phyloP scores from a whole-genome alignment of 345 rosid species.

The Salix arbutifolia region DNA sequence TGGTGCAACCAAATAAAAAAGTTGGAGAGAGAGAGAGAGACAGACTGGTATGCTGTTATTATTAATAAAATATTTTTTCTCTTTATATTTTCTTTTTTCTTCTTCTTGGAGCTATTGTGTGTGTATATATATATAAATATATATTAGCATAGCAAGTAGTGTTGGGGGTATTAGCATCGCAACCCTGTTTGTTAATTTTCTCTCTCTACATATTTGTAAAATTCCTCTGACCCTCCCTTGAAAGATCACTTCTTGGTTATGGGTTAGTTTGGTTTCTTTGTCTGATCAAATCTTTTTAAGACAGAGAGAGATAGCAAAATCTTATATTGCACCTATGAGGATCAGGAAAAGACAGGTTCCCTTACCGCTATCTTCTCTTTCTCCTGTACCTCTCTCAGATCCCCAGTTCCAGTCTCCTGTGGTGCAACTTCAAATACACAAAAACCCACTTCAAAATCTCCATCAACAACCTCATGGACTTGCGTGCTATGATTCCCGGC shows the following conservation, averaged over 20 bases:
- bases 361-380: conserved; percentile 64
- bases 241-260: not conserved
- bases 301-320: not conserved
- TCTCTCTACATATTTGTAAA: not conserved
- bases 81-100: not conserved
- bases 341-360: conserved; percentile 84
- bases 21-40: conserved; percentile 42
- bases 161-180: conserved; percentile 14
- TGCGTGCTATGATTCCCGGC: conserved; percentile 15
- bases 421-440: conserved; percentile 47
- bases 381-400: conserved; percentile 76
- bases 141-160: not conserved
- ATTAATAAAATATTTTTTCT: not conserved
- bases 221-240: not conserved
- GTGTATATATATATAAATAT: no score
- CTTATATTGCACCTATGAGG: conserved; percentile 60
- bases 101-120: not conserved
- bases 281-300: not conserved
- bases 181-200: not conserved
- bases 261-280: not conserved
- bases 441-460: conserved; percentile 12
- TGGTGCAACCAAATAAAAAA: conserved; percentile 69
- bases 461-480: conserved; percentile 4
- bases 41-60: not conserved
- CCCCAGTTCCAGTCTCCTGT: conserved; percentile 56